These are phyloP conservation scores for Termitomyces bulborhizus DNA, from an alignment of 768 basidiomycete species.

Conservation along the genomic window DNA sequence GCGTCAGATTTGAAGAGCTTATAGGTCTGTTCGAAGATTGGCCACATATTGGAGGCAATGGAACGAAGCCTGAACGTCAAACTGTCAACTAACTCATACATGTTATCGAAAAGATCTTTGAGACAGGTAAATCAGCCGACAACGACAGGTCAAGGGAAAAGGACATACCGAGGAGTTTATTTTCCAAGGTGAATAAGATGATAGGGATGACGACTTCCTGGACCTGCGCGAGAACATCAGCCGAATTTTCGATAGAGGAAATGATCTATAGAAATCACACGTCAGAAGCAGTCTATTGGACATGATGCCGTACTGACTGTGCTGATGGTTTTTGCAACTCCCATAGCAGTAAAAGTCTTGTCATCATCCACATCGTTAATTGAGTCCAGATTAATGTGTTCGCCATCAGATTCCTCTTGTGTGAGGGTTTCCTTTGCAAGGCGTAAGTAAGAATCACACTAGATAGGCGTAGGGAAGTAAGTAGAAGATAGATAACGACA, in stretches of 20 bases:
- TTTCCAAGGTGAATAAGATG: slow-evolving; percentile 70
- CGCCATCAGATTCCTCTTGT: slow-evolving; percentile 43
- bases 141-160: neutral
- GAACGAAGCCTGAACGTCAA: slow-evolving; percentile 75
- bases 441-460: slow-evolving; percentile 83
- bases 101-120: slow-evolving; percentile 79
- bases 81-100: slow-evolving; percentile 81
- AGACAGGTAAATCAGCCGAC: neutral
- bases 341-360: slow-evolving; percentile 85
- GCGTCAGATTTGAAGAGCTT: slow-evolving; percentile 78
- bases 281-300: neutral
- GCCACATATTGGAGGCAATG: slow-evolving; percentile 84
- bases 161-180: slow-evolving; percentile 64
- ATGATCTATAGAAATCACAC: slow-evolving; percentile 46
- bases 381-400: slow-evolving; percentile 50
- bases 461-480: neutral
- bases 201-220: slow-evolving; percentile 80
- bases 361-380: slow-evolving; percentile 63
- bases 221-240: slow-evolving; percentile 71
- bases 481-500: neutral
- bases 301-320: slow-evolving; percentile 39
- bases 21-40: slow-evolving; percentile 79
- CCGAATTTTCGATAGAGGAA: slow-evolving; percentile 63
- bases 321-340: slow-evolving; percentile 77
- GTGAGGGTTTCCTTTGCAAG: slow-evolving; percentile 63